Evolutionary conservation across 129 eudicot genomes (phyloP).

Genomic region (Flaveria ramosissima): DNA sequence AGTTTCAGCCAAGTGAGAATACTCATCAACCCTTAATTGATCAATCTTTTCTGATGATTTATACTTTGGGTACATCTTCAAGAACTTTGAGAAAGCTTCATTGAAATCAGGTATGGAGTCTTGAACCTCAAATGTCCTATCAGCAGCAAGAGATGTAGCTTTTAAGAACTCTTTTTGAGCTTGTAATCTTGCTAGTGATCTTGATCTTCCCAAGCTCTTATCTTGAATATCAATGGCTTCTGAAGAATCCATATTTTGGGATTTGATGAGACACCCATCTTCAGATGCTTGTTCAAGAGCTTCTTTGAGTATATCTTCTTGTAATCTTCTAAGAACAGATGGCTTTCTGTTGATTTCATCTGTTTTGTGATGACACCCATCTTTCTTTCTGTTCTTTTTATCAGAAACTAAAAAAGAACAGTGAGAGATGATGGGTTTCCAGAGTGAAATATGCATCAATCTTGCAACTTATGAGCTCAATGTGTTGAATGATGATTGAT

Average conservation of each 20-base stretch:
- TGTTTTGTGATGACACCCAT: constrained; percentile 32
- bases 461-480: not conserved
- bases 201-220: constrained; percentile 50
- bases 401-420: constrained; percentile 54
- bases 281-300: constrained; percentile 84
- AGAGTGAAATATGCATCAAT: constrained; percentile 76
- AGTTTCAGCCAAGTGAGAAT: constrained; percentile 45
- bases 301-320: constrained; percentile 55
- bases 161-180: constrained; percentile 56
- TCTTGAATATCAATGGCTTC: constrained; percentile 44
- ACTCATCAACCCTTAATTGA: constrained; percentile 49
- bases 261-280: constrained; percentile 58
- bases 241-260: constrained; percentile 44
- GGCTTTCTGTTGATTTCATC: constrained; percentile 41
- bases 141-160: constrained; percentile 57
- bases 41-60: constrained; percentile 55
- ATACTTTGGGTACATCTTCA: constrained; percentile 54
- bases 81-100: constrained; percentile 51
- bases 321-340: constrained; percentile 54
- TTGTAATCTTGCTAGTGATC: constrained; percentile 53
- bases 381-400: constrained; percentile 49
- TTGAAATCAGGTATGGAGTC: constrained; percentile 44
- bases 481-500: constrained; percentile 12
- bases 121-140: constrained; percentile 30
- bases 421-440: constrained; percentile 65